These are phyloP conservation scores for Aquilaria sinensis DNA, from an alignment of 345 rosid genomes.

Conservation along the genomic window DNA sequence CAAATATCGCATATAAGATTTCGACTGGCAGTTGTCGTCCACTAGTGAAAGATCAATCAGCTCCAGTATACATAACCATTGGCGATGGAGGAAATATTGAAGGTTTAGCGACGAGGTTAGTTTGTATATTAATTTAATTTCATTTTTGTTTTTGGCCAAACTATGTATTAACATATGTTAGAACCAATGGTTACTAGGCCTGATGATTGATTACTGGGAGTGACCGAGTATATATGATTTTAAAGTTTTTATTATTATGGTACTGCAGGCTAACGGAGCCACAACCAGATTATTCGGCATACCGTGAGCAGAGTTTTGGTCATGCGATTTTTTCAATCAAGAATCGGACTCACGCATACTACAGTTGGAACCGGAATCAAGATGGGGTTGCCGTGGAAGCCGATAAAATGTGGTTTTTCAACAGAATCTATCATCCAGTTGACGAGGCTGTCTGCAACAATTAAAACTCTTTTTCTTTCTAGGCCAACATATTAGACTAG, in stretches of 20 bases:
- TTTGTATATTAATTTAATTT: no score
- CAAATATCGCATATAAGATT: constrained; percentile 14
- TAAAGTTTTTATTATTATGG: no score
- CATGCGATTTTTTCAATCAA: constrained; percentile 73
- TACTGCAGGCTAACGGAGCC: constrained; percentile 46
- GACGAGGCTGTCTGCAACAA: constrained; percentile 19
- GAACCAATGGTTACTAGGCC: no score
- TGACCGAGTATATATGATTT: no score
- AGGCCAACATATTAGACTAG: no score
- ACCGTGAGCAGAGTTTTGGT: constrained; percentile 86
- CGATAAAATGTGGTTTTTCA: constrained; percentile 80
- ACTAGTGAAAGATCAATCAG: not conserved
- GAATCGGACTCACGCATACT: constrained; percentile 79
- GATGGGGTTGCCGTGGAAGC: constrained; percentile 81
- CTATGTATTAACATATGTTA: no score
- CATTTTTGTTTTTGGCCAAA: no score
- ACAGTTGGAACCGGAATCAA: constrained; percentile 81
- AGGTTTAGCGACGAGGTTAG: constrained; percentile 14
- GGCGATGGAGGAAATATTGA: constrained; percentile 11
- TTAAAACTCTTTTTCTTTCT: no score
- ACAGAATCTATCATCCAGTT: constrained; percentile 57
- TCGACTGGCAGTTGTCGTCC: constrained; percentile 6
- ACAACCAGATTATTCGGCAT: constrained; percentile 88
- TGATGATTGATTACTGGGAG: no score
- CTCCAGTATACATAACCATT: constrained; percentile 13